Conservation (phyloP, 2,329 filamentous ascomycete species). For the Cyclaneusma minus region DNA sequence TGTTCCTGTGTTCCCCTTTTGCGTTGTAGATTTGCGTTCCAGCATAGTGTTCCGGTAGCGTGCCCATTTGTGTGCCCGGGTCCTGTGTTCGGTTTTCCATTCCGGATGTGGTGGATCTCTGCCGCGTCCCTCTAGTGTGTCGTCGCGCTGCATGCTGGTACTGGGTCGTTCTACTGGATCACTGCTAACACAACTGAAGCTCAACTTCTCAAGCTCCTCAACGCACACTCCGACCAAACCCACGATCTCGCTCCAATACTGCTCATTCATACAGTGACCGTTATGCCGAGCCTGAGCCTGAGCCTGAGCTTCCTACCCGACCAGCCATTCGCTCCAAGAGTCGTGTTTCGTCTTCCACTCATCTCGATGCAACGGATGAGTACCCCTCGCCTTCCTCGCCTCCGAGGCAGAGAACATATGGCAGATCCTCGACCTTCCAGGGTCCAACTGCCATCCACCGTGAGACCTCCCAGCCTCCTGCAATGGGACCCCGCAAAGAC, state of each 20-base stretch:
- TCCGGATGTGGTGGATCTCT: no score
- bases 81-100: no score
- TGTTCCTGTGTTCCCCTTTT: no score
- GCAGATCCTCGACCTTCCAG: constrained; percentile 42
- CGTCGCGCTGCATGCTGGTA: no score
- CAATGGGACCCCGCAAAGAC: constrained; percentile 35
- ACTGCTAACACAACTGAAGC: no score
- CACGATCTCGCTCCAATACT: constrained; percentile 43
- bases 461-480: constrained; percentile 31
- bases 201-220: no score
- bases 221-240: no score
- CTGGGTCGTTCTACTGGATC: no score
- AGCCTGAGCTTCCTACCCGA: constrained; percentile 25
- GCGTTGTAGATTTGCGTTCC: no score
- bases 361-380: constrained; percentile 13
- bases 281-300: constrained; percentile 32
- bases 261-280: constrained; percentile 47
- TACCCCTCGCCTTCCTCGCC: constrained; percentile 16
- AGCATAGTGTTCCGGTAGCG: no score
- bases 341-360: constrained; percentile 14
- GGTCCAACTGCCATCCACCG: constrained; percentile 34
- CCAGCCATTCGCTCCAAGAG: constrained; percentile 32
- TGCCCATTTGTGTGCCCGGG: no score
- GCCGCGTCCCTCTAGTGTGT: no score
- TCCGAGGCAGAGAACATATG: constrained; percentile 29